phyloP scores from a whole-genome alignment of 2,329 filamentous ascomycete species.

The Lizonia empirigonia region DNA sequence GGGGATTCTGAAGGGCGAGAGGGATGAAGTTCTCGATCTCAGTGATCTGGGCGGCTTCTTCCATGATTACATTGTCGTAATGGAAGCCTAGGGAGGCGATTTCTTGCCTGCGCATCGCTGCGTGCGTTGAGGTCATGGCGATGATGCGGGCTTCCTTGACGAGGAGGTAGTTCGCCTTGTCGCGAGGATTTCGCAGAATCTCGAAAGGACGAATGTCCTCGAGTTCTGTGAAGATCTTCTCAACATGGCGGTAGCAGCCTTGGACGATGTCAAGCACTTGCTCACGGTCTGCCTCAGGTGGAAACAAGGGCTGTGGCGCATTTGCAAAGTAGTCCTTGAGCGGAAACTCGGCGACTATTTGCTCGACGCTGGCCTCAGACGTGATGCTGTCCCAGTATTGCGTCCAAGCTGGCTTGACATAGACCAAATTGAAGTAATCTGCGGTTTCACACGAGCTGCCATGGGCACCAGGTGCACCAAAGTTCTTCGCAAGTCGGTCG shows the following conservation, averaged over 20 bases:
- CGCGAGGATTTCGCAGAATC: conserved; percentile 82
- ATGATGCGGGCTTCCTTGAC: conserved; percentile 96
- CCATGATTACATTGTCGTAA: conserved; percentile 98
- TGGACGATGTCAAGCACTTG: conserved; percentile 74
- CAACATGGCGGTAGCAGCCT: conserved; percentile 87
- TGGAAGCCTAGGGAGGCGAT: conserved; percentile 92
- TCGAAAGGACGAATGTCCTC: conserved; percentile 95
- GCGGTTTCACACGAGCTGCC: conserved; percentile 96
- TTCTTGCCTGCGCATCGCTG: conserved; percentile 89
- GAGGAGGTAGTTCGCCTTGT: conserved; percentile 95
- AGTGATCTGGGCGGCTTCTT: conserved; percentile 97
- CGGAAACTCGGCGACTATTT: conserved; percentile 77
- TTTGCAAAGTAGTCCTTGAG: conserved; percentile 88
- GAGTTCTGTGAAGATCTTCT: conserved; percentile 88
- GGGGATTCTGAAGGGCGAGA: conserved; percentile 84
- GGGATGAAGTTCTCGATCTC: conserved; percentile 98
- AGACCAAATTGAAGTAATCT: conserved; percentile 93
- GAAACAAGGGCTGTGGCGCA: conserved; percentile 84
- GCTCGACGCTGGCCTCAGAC: conserved; percentile 60
- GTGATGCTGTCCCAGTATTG: conserved; percentile 75
- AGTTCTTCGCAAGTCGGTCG: conserved; percentile 79
- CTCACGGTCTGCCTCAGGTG: conserved; percentile 67
- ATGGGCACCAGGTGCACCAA: conserved; percentile 90
- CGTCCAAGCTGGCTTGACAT: conserved; percentile 85
- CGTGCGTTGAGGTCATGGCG: conserved; percentile 98